Evolutionary conservation across 179 eudicot genomes (phyloP), one percentile per base, ranked within the genome.

Genomic region (Beta lomatogona): DNA sequence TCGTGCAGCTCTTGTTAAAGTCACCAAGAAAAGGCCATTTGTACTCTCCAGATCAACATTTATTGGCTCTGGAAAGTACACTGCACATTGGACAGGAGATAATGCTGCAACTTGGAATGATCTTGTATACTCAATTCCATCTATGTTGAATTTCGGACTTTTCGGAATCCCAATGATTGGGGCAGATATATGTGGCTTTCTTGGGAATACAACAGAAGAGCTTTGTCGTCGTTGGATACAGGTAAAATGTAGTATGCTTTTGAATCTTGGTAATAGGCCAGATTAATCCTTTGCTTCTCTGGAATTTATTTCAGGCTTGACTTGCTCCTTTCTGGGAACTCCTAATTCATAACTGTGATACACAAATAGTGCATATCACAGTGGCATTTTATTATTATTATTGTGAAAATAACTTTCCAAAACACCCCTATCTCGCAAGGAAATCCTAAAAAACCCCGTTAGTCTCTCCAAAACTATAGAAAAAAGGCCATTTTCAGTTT

Each of bases 81-180:
- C 89, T 61, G 89, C 91, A 48, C 91, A 88, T 71, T 88, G 91
- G 89, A 88, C 91, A 1, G 91, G 91, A 75, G 91, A 88, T 61
- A 88, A 88, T 77, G 88, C 88, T 73, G 91, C 89, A 7, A 88
- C 88, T 3, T 88, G 91, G 91, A 69, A 85, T 61, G 89, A 88
- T 65, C 81, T 88, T 76, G 84, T 81, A 41, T 88, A 85, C 69
- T 54, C 89, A 48, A 87, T 88, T 74, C 89, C 91, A 0, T 57
- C 84, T 58, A 85, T 88, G 4, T 80, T 88, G 50, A 86, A 75
- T 71, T 88, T 67, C 41, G 91, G 91, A 45, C 28, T 88, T 8
- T 86, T 86, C 77, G 89, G 91, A 14, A 77, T 87, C 50, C 91
- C 91, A 45, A 86, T 88, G 91, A 84, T 88, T 79, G 89, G 91